A percentile compares a stretch with the other conserved stretches of the same genome.
Conservation (phyloP, 768 basidiomycete genomes). For the Tylopilus intermedius region DNA sequence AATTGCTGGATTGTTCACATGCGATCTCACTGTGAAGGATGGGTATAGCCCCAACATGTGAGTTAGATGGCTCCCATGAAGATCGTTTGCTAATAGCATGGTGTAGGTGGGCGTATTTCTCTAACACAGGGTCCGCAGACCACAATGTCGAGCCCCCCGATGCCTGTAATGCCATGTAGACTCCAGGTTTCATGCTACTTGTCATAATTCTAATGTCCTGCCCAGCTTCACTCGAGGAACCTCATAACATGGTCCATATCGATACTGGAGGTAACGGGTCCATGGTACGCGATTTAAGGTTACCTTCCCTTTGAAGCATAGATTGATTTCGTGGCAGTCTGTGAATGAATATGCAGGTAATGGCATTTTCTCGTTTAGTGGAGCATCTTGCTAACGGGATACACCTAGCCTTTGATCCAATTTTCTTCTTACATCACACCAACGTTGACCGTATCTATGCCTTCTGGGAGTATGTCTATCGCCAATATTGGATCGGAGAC, state of each 20-base stretch:
- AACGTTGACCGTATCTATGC: slow-evolving; percentile 17
- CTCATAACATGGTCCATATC: slow-evolving; percentile 19
- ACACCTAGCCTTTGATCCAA: slow-evolving; percentile 12
- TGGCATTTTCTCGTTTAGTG: not conserved
- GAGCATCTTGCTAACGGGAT: not conserved
- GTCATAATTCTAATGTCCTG: not conserved
- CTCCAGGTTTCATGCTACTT: not conserved
- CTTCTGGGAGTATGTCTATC: slow-evolving; percentile 20
- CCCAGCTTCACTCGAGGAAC: slow-evolving; percentile 17
- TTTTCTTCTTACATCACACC: slow-evolving; percentile 15
- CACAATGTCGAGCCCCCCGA: not conserved
- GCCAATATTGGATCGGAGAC: slow-evolving; percentile 10
- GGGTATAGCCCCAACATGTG: slow-evolving; percentile 17
- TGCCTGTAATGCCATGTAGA: not conserved
- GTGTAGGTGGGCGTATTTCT: slow-evolving; percentile 19
- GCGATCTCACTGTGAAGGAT: slow-evolving; percentile 8
- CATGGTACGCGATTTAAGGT: slow-evolving; percentile 11
- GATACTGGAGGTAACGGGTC: slow-evolving; percentile 14
- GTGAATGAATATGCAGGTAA: slow-evolving; percentile 16
- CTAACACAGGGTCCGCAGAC: not conserved
- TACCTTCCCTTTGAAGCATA: not conserved
- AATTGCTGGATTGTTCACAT: slow-evolving; percentile 12
- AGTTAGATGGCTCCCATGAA: not conserved
- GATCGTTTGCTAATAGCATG: not conserved
- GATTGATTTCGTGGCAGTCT: slow-evolving; percentile 6